Percentiles rank a stretch among this genome's conserved stretches.
Evolutionary conservation across 106 monocot species (phyloP).

Genomic region (Alisma plantagoaquatica): DNA sequence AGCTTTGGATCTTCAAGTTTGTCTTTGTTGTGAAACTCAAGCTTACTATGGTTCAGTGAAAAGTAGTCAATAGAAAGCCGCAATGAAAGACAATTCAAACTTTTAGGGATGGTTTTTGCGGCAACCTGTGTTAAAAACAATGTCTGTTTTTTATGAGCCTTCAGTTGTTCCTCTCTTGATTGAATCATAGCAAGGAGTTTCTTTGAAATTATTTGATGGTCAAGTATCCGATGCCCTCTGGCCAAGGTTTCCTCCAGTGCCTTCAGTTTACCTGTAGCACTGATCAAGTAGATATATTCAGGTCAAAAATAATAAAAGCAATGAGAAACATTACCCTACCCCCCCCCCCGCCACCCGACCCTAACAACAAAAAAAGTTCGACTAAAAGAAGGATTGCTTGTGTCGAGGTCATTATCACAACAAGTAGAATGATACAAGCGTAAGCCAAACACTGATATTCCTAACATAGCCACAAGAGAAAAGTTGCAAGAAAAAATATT

Average conservation of each 20-base stretch:
- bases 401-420: too few relatives aligned
- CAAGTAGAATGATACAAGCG: too few relatives aligned
- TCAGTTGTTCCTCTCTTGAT: constrained; percentile 35
- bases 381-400: too few relatives aligned
- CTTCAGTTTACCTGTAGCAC: constrained; percentile 35
- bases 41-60: constrained; percentile 18
- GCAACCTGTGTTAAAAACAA: constrained; percentile 44
- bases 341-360: too few relatives aligned
- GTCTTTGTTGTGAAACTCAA: constrained; percentile 28
- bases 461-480: too few relatives aligned
- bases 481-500: too few relatives aligned
- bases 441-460: too few relatives aligned
- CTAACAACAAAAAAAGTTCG: too few relatives aligned
- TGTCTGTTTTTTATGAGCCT: constrained; percentile 31
- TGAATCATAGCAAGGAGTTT: constrained; percentile 38
- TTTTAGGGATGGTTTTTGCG: constrained; percentile 68
- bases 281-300: constrained; percentile 8
- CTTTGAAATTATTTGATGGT: constrained; percentile 23
- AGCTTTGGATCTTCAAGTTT: constrained; percentile 22
- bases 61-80: constrained; percentile 57
- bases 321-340: too few relatives aligned
- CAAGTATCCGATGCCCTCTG: constrained; percentile 37
- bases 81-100: constrained; percentile 65
- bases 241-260: constrained; percentile 48
- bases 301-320: not conserved